Base-by-base conservation (phyloP, 1,139 yeast species). In the Taphrina populina region DNA sequence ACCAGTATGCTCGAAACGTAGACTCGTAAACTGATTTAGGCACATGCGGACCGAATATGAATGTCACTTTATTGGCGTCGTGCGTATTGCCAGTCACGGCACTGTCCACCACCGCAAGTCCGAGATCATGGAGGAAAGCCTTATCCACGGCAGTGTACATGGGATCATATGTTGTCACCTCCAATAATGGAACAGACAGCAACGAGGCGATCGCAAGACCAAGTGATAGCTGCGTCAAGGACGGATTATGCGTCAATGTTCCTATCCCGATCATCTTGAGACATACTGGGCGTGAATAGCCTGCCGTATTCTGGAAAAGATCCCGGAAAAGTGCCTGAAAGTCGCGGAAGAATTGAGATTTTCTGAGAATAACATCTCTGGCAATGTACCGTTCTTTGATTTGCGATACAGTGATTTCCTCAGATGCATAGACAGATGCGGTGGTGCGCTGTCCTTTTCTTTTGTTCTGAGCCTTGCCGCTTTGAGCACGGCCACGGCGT, bases 21-120 rank as follows among this genome's bases (percentile, higher is more conserved):
- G 46, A 24, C 33, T 49, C 54, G 13, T 49, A 49, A 39, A 49
- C 54, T 17, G 54, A 49, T 8, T 49, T 49, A 10, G 54, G 54
- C 8, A 49, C 54, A 24, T 49, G 54, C 10, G 54, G 54, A 2
- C 46, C 54, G 17, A 30, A 49, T 8, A 49, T 21, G 23, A 37
- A 29, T 8, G 39, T 36, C 11, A n/a, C 15, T 13, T 15, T 17
- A 8, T 26, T 30, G 17, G 32, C 39, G 26, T 8, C 29, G 37
- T 43, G 47, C 27, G 8, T 8, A 19, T 21, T 45, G 30, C 54
- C 45, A 8, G 13, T 15, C 11, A 11, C 54, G 23, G 39, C 54
- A 5, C 46, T 21, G 10, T 33, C 15, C 19, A 32, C 39, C 13
- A 20, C 36, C 4, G 29, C 15, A 33, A 49, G 20, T 5, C 46